Evolutionary conservation across 1,284 basidiomycete species (phyloP).

Genomic region (Puccinia polysora): DNA sequence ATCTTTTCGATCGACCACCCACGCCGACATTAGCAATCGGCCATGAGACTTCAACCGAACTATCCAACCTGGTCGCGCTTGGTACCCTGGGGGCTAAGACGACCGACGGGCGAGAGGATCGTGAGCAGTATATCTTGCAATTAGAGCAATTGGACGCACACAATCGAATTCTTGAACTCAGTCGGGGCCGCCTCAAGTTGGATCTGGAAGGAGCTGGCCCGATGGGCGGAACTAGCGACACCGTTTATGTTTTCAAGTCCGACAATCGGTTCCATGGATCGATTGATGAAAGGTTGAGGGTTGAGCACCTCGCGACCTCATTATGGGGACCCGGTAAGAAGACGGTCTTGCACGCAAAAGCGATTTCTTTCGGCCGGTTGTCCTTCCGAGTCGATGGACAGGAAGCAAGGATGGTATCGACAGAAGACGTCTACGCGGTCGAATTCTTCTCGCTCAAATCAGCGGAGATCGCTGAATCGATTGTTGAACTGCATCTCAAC

Average conservation of each 20-base stretch:
- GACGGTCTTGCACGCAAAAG: not conserved
- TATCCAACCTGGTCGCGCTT: too few relatives aligned
- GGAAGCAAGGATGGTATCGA: not conserved
- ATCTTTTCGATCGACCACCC: not conserved
- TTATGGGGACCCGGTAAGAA: constrained; percentile 5
- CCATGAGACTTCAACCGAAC: too few relatives aligned
- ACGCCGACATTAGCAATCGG: not conserved
- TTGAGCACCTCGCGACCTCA: not conserved
- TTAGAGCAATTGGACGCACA: not conserved
- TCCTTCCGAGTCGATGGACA: not conserved
- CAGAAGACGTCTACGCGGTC: not conserved
- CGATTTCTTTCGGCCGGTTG: not conserved
- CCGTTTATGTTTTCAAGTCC: not conserved
- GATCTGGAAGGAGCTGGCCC: not conserved
- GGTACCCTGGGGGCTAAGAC: too few relatives aligned
- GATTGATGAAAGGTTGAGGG: not conserved
- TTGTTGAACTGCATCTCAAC: not conserved
- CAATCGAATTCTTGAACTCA: not conserved
- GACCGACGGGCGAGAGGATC: not conserved
- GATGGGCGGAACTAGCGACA: too few relatives aligned
- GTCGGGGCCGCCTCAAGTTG: not conserved
- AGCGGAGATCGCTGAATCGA: not conserved
- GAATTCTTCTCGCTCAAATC: not conserved
- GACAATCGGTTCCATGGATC: too few relatives aligned
- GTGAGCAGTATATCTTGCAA: not conserved